phyloP scores from a whole-genome alignment of 164 flowering plant species.

The Vitis amurensis region DNA sequence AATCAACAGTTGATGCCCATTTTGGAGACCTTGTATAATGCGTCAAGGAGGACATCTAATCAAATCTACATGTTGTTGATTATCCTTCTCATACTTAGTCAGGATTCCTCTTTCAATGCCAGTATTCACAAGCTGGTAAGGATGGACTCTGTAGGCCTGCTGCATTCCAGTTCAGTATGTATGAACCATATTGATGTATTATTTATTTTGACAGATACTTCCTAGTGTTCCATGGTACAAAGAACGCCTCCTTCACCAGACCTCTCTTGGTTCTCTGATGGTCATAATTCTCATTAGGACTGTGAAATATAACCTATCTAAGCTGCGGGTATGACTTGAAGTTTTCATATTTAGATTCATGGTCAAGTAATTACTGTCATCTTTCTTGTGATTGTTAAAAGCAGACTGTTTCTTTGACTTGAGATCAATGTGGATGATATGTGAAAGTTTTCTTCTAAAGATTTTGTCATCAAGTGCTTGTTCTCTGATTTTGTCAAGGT shows the following conservation, averaged over 20 bases:
- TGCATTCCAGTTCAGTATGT: not conserved
- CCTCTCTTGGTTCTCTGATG: slow-evolving; percentile 94
- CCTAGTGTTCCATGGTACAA: slow-evolving; percentile 94
- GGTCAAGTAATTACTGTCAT: not conserved
- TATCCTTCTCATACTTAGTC: slow-evolving; percentile 94
- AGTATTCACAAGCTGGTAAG: slow-evolving; percentile 93
- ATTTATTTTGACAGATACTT: slow-evolving; percentile 48
- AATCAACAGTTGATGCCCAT: slow-evolving; percentile 85
- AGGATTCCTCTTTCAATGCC: slow-evolving; percentile 95
- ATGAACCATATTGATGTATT: slow-evolving; percentile 5
- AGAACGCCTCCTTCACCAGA: slow-evolving; percentile 87
- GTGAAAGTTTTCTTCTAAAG: not conserved
- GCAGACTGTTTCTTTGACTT: not conserved
- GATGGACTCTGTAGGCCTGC: not conserved
- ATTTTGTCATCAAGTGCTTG: not conserved
- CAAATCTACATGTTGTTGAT: slow-evolving; percentile 97
- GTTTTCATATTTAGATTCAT: not conserved
- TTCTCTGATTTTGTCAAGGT: not conserved
- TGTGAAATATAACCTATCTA: slow-evolving; percentile 86
- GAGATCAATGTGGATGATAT: not conserved
- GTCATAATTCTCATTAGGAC: slow-evolving; percentile 90
- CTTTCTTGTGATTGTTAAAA: slow-evolving; percentile 1
- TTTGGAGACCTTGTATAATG: slow-evolving; percentile 86
- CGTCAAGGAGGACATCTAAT: slow-evolving; percentile 83
- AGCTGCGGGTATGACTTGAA: slow-evolving; percentile 69